Base-by-base conservation (phyloP, 2,329 filamentous ascomycete species). In the Juglanconis sp. region DNA sequence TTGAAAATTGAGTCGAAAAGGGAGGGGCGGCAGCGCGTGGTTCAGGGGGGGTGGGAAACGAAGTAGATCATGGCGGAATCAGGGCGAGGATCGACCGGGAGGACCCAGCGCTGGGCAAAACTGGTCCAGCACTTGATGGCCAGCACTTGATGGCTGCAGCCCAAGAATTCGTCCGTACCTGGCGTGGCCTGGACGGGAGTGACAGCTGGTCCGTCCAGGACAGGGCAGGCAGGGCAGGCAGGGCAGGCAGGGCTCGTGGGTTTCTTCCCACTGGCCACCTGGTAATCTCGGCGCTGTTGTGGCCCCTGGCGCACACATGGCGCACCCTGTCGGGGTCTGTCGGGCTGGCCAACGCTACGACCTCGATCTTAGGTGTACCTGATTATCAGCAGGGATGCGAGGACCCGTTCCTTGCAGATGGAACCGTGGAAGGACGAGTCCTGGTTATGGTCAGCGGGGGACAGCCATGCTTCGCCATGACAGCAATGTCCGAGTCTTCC, bases 331-430 rank as follows among this genome's bases (percentile, higher is more conserved):
- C 2, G 15, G 30, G 44, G 50, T n/a, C 24, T 24, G 24, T 24
- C 13, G 59, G 34, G 47, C 56, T 38, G 40, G 60, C 59, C 53
- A 62, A 17, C 48, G 56, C 61, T 61, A 61, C 61, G 61, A 63
- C 58, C 44, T 53, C 53, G 24, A 52, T 31, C 30, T 57, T 57
- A 53, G 46, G 47, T 52, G 63, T 57, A 51, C 56, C 61, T 59
- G 61, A 51, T 44, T 56, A 56, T 57, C 57, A 11, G 38, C 61
- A 63, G 53, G 57, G 59, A 53, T 57, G 10, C 8, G 3, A 15
- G 51, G 8, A 4, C 36, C 62, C 56, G 64, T 64, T 62, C 64
- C 64, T 65, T 65, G 64, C 64, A 65, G 62, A 31, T 64, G 62
- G 52, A 55, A 59, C 5, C 3, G 8, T 4, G 44, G 15, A 47